Base-by-base conservation (phyloP, 140 eudicot genomes). In the Oenanthe javanica region DNA sequence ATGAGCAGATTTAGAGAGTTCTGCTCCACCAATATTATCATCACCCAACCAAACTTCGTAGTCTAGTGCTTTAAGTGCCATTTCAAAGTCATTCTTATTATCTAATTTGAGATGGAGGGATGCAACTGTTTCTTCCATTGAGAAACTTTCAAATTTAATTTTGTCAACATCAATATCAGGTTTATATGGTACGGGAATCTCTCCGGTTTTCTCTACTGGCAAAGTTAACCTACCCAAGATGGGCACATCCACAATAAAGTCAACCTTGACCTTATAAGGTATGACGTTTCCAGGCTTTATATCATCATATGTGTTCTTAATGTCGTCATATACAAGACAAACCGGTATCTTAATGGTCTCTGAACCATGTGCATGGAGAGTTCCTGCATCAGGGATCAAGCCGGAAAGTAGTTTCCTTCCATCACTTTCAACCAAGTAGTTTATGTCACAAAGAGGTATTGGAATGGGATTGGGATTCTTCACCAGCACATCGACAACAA, bases 311-410 rank as follows among this genome's bases (percentile, higher is more conserved):
- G 97, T 92, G 82, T 48, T 83, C 79, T 89, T 90, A 8, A 95
- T 95, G 80, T 95, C 99, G 67, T 90, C 96, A 72, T 86, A 95
- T 45, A 95, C 88, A 69, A 95, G 43, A 67, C 85, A 84, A 73
- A 95, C 76, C 0, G 99, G 99, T 76, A 95, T 90, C 79, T 92
- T 85, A 50, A 95, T 89, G 16, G 97, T 92, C 88, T 95, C 99
- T 9, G 97, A 95, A 71, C 99, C 99, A 82, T 90, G 99, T n/a
- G 99, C 97, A 42, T 89, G 93, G 79, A 95, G 93, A 4, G 99
- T 95, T 57, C 99, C 99, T 54, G 99, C 92, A 83, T 95, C 99
- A 7, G 99, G 99, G 57, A 95, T 95, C 87, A 92, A 81, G 15
- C 99, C 99, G 42, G 99, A 95, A 38, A 95, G 82, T 67, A 95